Evolutionary conservation across 2,329 filamentous ascomycete genomes (phyloP).

Genomic region (Scedosporium apiospermum): DNA sequence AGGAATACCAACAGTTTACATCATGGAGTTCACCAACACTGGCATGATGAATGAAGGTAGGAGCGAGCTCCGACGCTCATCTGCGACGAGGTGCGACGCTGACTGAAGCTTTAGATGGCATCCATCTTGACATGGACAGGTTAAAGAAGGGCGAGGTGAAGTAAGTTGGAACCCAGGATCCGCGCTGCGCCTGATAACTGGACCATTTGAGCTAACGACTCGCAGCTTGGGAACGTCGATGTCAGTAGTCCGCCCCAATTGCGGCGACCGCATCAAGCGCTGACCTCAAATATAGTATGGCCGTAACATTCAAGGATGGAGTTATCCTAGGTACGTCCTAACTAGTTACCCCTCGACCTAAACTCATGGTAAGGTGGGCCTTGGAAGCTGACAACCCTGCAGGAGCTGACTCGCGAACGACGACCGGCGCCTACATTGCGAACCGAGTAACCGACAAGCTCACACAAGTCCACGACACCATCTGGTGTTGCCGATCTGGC

Average conservation of each 20-base stretch:
- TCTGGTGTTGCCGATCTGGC: conserved; percentile 98
- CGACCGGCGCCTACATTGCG: conserved; percentile 94
- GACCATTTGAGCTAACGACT: neutral
- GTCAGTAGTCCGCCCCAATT: conserved; percentile 41
- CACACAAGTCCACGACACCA: conserved; percentile 95
- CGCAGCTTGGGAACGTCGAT: conserved; percentile 90
- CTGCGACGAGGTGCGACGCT: conserved; percentile 11
- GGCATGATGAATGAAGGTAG: conserved; percentile 56
- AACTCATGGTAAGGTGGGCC: neutral
- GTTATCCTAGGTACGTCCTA: conserved; percentile 71
- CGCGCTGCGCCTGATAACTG: neutral
- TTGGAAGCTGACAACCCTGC: conserved; percentile 9
- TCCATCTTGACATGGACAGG: conserved; percentile 97
- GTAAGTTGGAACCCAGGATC: conserved; percentile 42
- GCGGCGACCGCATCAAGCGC: conserved; percentile 15
- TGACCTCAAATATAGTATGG: conserved; percentile 59
- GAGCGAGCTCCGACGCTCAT: conserved; percentile 7
- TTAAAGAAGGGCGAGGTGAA: conserved; percentile 99
- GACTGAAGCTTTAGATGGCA: conserved; percentile 63
- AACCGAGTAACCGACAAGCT: conserved; percentile 99
- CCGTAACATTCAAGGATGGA: conserved; percentile 96
- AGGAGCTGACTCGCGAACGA: conserved; percentile 94
- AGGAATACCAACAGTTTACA: conserved; percentile 6
- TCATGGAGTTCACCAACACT: conserved; percentile 55
- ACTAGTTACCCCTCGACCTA: neutral